Percentiles rank a stretch among this genome's conserved stretches.
phyloP scores from a whole-genome alignment of 306 rosid genomes.

The Vachellia collinsii region DNA sequence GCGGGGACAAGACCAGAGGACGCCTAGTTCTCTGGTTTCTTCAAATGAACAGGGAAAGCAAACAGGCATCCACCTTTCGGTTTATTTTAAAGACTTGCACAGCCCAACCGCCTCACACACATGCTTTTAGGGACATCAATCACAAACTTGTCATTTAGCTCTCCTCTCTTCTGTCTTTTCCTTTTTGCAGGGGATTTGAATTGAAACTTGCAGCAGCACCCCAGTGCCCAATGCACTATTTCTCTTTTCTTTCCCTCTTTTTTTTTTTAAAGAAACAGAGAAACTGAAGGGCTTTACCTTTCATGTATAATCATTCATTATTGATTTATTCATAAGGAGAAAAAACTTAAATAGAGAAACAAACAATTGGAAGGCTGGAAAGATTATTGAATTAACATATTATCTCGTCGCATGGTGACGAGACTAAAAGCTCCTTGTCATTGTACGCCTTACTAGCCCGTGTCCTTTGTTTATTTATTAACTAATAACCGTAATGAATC shows the following conservation, averaged over 20 bases:
- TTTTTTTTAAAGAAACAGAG: too few relatives aligned
- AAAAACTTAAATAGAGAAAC: too few relatives aligned
- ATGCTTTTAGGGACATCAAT: conserved; percentile 10
- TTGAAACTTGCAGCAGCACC: background rate
- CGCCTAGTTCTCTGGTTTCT: conserved; percentile 14
- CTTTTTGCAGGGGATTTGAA: background rate
- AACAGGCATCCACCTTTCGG: background rate
- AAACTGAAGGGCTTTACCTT: background rate
- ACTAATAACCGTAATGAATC: too few relatives aligned
- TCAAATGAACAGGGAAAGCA: conserved; percentile 9
- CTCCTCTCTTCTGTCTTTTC: too few relatives aligned
- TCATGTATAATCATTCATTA: background rate
- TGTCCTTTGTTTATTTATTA: too few relatives aligned
- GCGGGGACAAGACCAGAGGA: background rate
- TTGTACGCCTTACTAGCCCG: too few relatives aligned
- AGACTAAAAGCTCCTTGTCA: background rate
- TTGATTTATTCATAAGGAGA: background rate
- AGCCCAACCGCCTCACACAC: background rate
- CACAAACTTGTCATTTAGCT: conserved; percentile 3
- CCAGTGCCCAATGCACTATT: background rate
- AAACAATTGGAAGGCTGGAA: too few relatives aligned
- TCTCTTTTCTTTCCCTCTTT: too few relatives aligned
- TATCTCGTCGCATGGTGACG: background rate
- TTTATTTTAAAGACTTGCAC: conserved; percentile 19
- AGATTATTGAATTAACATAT: background rate